A percentile compares a stretch with the other conserved stretches of the same genome.
Evolutionary conservation across 1,139 yeast species (phyloP).

Genomic region (Kodamaea suecica): DNA sequence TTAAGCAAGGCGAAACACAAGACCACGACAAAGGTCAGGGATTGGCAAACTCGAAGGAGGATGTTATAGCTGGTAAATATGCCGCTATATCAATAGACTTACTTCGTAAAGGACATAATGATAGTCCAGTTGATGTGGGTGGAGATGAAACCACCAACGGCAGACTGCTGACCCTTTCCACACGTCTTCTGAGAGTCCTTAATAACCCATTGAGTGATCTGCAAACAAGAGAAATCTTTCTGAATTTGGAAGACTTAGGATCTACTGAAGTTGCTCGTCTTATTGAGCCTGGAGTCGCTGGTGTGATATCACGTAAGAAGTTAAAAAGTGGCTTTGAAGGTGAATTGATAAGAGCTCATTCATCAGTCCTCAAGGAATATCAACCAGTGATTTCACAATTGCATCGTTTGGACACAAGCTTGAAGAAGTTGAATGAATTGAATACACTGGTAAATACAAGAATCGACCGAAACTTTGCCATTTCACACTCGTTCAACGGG

Average conservation of each 20-base stretch:
- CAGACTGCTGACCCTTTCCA: slow-evolving; percentile 26
- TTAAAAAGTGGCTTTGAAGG: slow-evolving; percentile 67
- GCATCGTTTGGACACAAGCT: slow-evolving; percentile 36
- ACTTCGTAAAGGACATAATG: slow-evolving; percentile 8
- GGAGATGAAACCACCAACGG: background rate
- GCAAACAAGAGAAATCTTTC: slow-evolving; percentile 47
- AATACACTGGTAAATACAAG: slow-evolving; percentile 33
- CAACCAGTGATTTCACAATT: slow-evolving; percentile 53
- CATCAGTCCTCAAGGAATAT: slow-evolving; percentile 57
- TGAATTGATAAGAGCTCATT: slow-evolving; percentile 65
- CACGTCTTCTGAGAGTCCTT: slow-evolving; percentile 50
- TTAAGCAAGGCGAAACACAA: background rate
- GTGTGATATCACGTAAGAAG: slow-evolving; percentile 29
- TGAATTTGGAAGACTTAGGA: slow-evolving; percentile 35
- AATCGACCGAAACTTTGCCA: slow-evolving; percentile 27
- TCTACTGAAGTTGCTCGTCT: slow-evolving; percentile 4
- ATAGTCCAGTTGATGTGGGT: background rate
- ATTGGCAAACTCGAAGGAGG: background rate
- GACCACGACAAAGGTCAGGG: background rate
- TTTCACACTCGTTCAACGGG: slow-evolving; percentile 24
- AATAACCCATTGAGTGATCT: slow-evolving; percentile 49
- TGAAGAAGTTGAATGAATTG: slow-evolving; percentile 39
- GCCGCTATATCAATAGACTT: slow-evolving; percentile 15
- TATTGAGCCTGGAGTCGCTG: slow-evolving; percentile 22
- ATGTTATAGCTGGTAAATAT: slow-evolving; percentile 8